Conservation (phyloP, 2,329 filamentous ascomycete species). For the Pseudocercospora fuligena region DNA sequence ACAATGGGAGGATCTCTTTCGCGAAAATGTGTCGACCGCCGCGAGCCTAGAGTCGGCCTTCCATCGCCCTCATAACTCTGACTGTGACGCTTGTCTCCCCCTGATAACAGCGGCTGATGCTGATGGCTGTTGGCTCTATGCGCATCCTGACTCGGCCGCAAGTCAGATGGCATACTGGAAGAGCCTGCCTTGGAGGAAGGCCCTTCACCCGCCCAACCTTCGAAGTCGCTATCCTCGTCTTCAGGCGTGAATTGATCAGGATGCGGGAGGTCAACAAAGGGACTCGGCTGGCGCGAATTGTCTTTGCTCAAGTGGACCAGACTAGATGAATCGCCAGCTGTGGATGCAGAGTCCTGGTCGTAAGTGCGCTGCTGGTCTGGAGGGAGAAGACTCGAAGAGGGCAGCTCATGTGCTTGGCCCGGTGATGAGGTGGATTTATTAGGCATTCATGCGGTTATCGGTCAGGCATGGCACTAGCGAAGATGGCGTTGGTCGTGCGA, state of each 20-base stretch:
- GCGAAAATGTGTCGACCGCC: constrained; percentile 70
- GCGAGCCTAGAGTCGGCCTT: constrained; percentile 50
- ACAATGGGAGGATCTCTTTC: constrained; percentile 74
- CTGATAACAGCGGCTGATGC: constrained; percentile 58
- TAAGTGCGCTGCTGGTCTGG: constrained; percentile 32
- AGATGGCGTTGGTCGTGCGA: neutral
- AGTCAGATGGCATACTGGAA: constrained; percentile 55
- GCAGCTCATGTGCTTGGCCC: constrained; percentile 17
- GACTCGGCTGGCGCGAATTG: constrained; percentile 38
- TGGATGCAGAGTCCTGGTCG: constrained; percentile 25
- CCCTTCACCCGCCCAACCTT: constrained; percentile 49
- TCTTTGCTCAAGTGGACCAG: constrained; percentile 38
- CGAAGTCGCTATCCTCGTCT: constrained; percentile 43
- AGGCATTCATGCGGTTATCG: constrained; percentile 37
- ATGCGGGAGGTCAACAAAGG: constrained; percentile 37
- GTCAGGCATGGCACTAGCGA: neutral
- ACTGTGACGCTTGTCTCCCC: constrained; percentile 44
- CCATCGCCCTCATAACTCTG: constrained; percentile 43
- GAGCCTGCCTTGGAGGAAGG: constrained; percentile 34
- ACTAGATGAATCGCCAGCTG: constrained; percentile 35
- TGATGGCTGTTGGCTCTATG: constrained; percentile 37
- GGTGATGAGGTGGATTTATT: constrained; percentile 20
- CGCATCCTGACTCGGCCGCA: constrained; percentile 43
- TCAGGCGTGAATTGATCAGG: constrained; percentile 23
- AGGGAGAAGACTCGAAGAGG: constrained; percentile 25